Conservation (phyloP, 345 rosid species). For the Camelina sativa region DNA sequence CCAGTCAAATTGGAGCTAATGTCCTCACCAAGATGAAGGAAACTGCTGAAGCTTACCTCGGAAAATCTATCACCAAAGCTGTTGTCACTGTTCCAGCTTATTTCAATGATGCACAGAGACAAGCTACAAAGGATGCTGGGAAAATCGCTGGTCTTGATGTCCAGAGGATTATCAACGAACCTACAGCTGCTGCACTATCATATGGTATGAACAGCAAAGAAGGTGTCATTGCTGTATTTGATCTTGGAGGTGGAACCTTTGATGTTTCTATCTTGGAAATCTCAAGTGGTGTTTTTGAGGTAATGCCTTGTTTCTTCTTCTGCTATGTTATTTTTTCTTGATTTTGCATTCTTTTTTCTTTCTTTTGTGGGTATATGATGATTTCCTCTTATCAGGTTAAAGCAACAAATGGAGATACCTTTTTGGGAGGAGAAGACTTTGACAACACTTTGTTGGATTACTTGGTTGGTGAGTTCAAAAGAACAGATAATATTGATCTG, state of each 20-base stretch:
- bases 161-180: conserved; percentile 58
- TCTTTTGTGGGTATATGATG: not conserved
- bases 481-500: conserved; percentile 49
- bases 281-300: conserved; percentile 62
- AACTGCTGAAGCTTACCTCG: conserved; percentile 57
- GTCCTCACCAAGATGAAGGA: conserved; percentile 55
- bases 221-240: conserved; percentile 56
- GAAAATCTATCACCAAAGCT: conserved; percentile 52
- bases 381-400: conserved; percentile 44
- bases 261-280: conserved; percentile 57
- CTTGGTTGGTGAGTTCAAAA: conserved; percentile 51
- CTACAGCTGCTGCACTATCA: conserved; percentile 58
- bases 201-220: conserved; percentile 57
- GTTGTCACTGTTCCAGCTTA: conserved; percentile 58
- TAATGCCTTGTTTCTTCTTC: conserved; percentile 21
- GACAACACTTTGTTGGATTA: conserved; percentile 54
- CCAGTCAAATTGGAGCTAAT: conserved; percentile 55
- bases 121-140: conserved; percentile 64
- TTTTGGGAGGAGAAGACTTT: conserved; percentile 61
- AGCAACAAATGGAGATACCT: conserved; percentile 61
- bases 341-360: not conserved
- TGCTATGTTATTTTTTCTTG: not conserved
- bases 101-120: conserved; percentile 59
- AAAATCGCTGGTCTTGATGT: conserved; percentile 59
- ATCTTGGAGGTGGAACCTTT: conserved; percentile 60